Evolutionary conservation across 257 asterid genomes (phyloP), one percentile per base, ranked within the genome.

Genomic region (Ophiorrhiza pumila): DNA sequence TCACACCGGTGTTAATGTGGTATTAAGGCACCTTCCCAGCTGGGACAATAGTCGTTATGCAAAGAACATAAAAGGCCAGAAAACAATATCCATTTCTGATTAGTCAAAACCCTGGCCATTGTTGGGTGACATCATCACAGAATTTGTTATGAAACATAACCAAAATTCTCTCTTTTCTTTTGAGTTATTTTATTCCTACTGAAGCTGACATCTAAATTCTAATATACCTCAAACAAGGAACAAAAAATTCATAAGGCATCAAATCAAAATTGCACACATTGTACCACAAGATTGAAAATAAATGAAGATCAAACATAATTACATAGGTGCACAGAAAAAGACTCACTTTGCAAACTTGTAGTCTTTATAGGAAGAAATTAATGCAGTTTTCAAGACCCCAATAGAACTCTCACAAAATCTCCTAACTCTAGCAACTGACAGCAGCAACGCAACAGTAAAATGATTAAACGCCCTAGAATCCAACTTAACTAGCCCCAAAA

Each of bases 351-450:
- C 88, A 74, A 82, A 83, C 74, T 78, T 87, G 74, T 80, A 85
- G 75, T 90, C 96, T 78, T 82, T 91, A 82, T 91, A 90, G 68
- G 95, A 93, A 79, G 84, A 79, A 73, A 85, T 58, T 73, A 90
- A 56, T 22, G 95, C 89, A 47, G 81, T 67, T 82, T 85, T 91
- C 77, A 91, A 73, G 62, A 90, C 89, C 45, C 89, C 93, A 57
- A 88, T 84, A 0, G 95, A 83, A 76, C 78, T 88, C 84, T 88
- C 95, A 20, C 80, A 74, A 74, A 88, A 86, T 82, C 97, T 87
- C 85, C 90, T 83, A 55, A 90, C 89, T 81, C 96, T 87, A 58
- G 95, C 93, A 76, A 91, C 80, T 5, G 96, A 89, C 81, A 91
- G 69, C 87, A 91, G 75, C 77, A 91, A 82, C 17, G 93, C 83